Percentiles rank a stretch among this genome's conserved stretches.
phyloP scores from a whole-genome alignment of 495 filamentous ascomycete genomes.

The Podospora pseudocomata region DNA sequence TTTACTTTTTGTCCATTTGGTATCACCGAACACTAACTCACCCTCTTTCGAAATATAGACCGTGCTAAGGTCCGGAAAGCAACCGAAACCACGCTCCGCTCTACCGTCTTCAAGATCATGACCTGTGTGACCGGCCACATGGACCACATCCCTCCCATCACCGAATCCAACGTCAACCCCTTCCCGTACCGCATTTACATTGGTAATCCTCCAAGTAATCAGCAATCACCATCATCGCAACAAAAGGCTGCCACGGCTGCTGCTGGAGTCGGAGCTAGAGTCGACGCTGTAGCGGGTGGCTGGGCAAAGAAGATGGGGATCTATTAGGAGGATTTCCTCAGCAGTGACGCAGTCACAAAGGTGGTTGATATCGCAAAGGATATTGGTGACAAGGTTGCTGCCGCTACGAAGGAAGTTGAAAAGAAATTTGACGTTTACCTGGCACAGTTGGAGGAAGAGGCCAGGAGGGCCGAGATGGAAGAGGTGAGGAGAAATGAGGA shows the following conservation, averaged over 20 bases:
- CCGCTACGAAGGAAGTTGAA: neutral
- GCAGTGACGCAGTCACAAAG: neutral
- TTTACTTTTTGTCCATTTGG: neutral
- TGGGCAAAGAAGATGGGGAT: slow-evolving; percentile 80
- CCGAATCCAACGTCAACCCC: slow-evolving; percentile 84
- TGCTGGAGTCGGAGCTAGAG: slow-evolving; percentile 27
- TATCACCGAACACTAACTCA: slow-evolving; percentile 10
- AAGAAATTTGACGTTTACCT: neutral
- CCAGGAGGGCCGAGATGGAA: neutral
- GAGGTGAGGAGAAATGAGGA: neutral
- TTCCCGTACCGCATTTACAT: slow-evolving; percentile 92
- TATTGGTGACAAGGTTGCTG: neutral
- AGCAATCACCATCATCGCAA: slow-evolving; percentile 10
- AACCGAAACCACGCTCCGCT: slow-evolving; percentile 81
- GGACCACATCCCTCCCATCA: slow-evolving; percentile 97
- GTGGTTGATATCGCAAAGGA: neutral
- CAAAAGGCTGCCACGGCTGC: slow-evolving; percentile 14
- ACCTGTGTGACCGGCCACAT: slow-evolving; percentile 80
- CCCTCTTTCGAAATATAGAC: slow-evolving; percentile 47
- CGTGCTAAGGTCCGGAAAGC: slow-evolving; percentile 79
- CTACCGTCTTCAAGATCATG: slow-evolving; percentile 82
- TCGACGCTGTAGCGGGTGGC: slow-evolving; percentile 28
- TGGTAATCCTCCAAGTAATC: slow-evolving; percentile 29
- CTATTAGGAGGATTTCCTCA: slow-evolving; percentile 47
- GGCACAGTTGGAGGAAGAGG: neutral